Evolutionary conservation across 345 rosid species (phyloP).

Genomic region (Gossypium ekmanianum): DNA sequence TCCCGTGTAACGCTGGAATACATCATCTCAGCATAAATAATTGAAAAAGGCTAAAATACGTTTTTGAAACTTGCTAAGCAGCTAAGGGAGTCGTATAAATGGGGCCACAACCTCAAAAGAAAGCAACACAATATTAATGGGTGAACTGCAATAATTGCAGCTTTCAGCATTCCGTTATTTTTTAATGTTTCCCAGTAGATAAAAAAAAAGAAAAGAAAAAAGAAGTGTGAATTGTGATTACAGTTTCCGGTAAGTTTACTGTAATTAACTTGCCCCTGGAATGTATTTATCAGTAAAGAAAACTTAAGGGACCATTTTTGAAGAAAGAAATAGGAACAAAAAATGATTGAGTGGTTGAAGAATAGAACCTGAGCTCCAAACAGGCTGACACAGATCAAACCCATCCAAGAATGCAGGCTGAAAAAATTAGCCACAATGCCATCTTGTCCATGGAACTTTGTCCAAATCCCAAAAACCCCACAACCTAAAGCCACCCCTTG

Average conservation of each 20-base stretch:
- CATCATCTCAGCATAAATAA: neutral
- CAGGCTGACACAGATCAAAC: conserved; percentile 72
- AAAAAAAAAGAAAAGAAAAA: no score
- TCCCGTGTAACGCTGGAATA: neutral
- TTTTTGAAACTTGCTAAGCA: neutral
- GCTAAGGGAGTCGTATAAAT: neutral
- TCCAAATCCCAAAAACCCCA: conserved; percentile 89
- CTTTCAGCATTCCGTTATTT: neutral
- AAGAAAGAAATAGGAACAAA: neutral
- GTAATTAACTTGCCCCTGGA: neutral
- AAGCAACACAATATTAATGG: neutral
- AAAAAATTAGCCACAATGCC: conserved; percentile 81
- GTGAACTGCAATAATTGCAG: neutral
- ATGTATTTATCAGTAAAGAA: neutral
- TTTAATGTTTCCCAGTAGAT: no score
- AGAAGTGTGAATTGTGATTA: no score
- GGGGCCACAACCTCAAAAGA: neutral
- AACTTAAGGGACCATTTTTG: neutral
- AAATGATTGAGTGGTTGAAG: neutral
- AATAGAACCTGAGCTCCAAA: conserved; percentile 75
- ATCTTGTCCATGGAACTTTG: conserved; percentile 55
- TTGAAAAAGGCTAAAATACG: no score
- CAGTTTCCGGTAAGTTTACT: neutral
- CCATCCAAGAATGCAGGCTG: conserved; percentile 98
- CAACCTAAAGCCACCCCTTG: conserved; percentile 84